A percentile compares a stretch with the other conserved stretches of the same genome.
Evolutionary conservation across 768 basidiomycete species (phyloP).

Genomic region (Pleurotus giganteus): DNA sequence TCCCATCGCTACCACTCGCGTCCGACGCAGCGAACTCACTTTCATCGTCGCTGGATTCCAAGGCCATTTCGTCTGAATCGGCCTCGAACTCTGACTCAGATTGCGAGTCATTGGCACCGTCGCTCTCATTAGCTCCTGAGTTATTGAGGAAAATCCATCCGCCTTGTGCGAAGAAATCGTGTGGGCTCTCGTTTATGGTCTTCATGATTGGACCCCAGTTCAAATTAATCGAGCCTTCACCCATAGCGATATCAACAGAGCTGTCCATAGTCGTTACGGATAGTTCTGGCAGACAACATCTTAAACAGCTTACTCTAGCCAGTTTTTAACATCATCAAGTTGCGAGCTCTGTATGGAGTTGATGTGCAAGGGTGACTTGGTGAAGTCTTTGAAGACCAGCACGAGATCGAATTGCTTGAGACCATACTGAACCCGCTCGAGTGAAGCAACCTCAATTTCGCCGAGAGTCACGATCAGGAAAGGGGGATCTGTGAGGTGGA

Average conservation of each 20-base stretch:
- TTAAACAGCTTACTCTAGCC: slow-evolving; percentile 84
- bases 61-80: slow-evolving; percentile 58
- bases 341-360: slow-evolving; percentile 91
- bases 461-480: slow-evolving; percentile 93
- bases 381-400: slow-evolving; percentile 96
- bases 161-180: slow-evolving; percentile 94
- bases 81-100: slow-evolving; percentile 47
- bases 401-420: slow-evolving; percentile 97
- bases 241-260: slow-evolving; percentile 94
- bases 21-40: slow-evolving; percentile 72
- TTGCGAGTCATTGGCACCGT: slow-evolving; percentile 41
- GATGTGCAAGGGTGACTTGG: slow-evolving; percentile 88
- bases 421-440: slow-evolving; percentile 96
- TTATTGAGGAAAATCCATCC: slow-evolving; percentile 93
- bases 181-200: slow-evolving; percentile 93
- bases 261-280: slow-evolving; percentile 37
- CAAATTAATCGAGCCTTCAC: slow-evolving; percentile 94
- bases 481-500: slow-evolving; percentile 92
- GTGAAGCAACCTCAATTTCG: slow-evolving; percentile 94
- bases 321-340: slow-evolving; percentile 97
- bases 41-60: slow-evolving; percentile 51
- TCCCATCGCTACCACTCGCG: slow-evolving; percentile 61
- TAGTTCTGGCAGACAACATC: not conserved
- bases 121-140: slow-evolving; percentile 53
- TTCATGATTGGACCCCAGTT: slow-evolving; percentile 99